These are phyloP conservation scores for Dentiscutata heterogama DNA, from an alignment of 371 early-diverging fungal genomes.

Conservation along the genomic window DNA sequence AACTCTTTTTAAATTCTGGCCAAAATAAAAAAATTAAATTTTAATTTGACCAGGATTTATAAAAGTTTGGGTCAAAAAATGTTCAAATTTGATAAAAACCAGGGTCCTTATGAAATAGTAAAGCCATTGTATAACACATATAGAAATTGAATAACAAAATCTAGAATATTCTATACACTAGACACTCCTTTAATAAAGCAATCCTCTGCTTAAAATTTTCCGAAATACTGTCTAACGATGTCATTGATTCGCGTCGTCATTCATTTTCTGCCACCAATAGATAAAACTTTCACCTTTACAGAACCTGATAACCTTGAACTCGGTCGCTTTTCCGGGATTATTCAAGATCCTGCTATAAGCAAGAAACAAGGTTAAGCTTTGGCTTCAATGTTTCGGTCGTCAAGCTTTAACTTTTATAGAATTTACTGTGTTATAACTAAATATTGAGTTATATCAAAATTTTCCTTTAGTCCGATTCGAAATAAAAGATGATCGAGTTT, in stretches of 20 bases:
- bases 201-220: not conserved
- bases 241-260: not conserved
- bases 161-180: too few relatives aligned
- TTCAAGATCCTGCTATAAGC: not conserved
- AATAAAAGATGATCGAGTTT: slow-evolving; percentile 21
- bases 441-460: not conserved
- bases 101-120: too few relatives aligned
- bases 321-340: not conserved
- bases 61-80: too few relatives aligned
- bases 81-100: too few relatives aligned
- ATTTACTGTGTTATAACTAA: not conserved
- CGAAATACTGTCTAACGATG: not conserved
- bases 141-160: too few relatives aligned
- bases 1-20: too few relatives aligned
- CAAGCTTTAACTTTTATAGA: not conserved
- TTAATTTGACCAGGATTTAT: too few relatives aligned
- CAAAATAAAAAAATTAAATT: too few relatives aligned
- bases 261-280: not conserved
- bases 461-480: not conserved
- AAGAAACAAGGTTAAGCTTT: slow-evolving; percentile 8
- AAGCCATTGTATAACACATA: too few relatives aligned
- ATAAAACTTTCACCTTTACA: slow-evolving; percentile 24
- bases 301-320: slow-evolving; percentile 5
- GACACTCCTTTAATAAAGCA: too few relatives aligned
- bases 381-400: not conserved